These are phyloP conservation scores for Neolentinus lepideus DNA, from an alignment of 1,284 basidiomycete genomes.

Conservation along the genomic window DNA sequence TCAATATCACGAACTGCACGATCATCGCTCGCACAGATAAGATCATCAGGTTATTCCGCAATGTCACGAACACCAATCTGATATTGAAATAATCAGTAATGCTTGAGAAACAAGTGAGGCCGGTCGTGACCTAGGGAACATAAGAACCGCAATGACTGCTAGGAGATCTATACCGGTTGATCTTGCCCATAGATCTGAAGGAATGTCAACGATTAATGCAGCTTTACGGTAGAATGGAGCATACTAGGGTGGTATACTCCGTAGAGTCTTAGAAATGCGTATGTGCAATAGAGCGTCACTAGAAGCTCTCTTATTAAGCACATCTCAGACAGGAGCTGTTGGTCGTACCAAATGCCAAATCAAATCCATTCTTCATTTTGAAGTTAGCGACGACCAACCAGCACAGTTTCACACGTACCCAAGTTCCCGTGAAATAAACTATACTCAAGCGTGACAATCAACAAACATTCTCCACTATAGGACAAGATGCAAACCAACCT, in stretches of 20 bases:
- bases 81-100: background rate
- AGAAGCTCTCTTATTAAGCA: background rate
- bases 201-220: background rate
- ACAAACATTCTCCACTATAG: background rate
- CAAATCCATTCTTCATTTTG: slow-evolving; percentile 80
- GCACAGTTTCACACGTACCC: slow-evolving; percentile 37
- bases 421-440: slow-evolving; percentile 81
- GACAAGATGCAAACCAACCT: slow-evolving; percentile 33
- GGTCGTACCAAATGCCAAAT: slow-evolving; percentile 71
- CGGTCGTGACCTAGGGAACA: slow-evolving; percentile 68
- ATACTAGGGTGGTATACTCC: slow-evolving; percentile 61
- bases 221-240: slow-evolving; percentile 7
- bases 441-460: background rate
- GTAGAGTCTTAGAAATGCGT: slow-evolving; percentile 65
- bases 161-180: slow-evolving; percentile 66
- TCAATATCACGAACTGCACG: slow-evolving; percentile 68
- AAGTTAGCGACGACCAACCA: background rate
- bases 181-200: slow-evolving; percentile 51
- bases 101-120: background rate
- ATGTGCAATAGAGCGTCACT: slow-evolving; percentile 77
- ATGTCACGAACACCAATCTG: slow-evolving; percentile 80
- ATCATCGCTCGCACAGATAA: slow-evolving; percentile 78
- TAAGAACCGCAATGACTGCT: slow-evolving; percentile 73
- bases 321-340: background rate
- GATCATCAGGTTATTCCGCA: slow-evolving; percentile 82